Conservation (phyloP, 2,329 filamentous ascomycete species). For the Colletotrichum filicis region DNA sequence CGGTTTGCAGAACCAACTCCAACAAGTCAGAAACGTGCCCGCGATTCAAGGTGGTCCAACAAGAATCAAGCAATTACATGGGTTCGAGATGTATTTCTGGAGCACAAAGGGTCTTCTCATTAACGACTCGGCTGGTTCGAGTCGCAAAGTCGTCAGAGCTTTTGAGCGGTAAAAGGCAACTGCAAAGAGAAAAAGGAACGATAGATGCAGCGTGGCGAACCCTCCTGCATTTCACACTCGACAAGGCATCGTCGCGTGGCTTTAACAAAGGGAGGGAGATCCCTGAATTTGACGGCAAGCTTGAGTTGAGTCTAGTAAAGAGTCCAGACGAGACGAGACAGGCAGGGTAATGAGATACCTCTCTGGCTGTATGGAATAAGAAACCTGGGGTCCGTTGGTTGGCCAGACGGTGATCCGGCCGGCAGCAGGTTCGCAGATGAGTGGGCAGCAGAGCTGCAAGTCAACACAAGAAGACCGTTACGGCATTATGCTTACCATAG, state of each 20-base stretch:
- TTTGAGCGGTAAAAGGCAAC: constrained; percentile 2
- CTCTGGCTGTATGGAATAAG: constrained; percentile 18
- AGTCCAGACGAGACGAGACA: constrained; percentile 30
- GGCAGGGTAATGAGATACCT: not conserved
- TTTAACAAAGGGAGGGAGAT: constrained; percentile 29
- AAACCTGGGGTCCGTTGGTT: constrained; percentile 15
- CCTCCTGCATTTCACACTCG: constrained; percentile 27
- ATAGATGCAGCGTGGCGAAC: constrained; percentile 25
- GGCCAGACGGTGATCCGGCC: constrained; percentile 24
- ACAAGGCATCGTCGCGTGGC: constrained; percentile 30
- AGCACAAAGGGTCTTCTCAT: constrained; percentile 1
- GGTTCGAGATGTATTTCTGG: constrained; percentile 16
- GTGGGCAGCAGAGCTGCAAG: not conserved
- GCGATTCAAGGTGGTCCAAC: constrained; percentile 14
- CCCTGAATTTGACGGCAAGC: constrained; percentile 16
- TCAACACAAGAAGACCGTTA: constrained; percentile 24
- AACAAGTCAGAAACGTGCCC: not conserved
- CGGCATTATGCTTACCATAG: constrained; percentile 7
- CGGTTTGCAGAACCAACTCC: constrained; percentile 12
- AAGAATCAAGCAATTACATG: constrained; percentile 15
- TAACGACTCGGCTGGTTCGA: not conserved
- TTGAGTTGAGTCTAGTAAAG: constrained; percentile 25
- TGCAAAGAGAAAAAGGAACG: constrained; percentile 11
- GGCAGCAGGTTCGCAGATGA: constrained; percentile 24
- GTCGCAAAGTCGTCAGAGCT: constrained; percentile 23